Percentiles rank a stretch among this genome's conserved stretches.
Conservation (phyloP, 2,329 filamentous ascomycete genomes). For the Zelopaecilomyces penicillatus region DNA sequence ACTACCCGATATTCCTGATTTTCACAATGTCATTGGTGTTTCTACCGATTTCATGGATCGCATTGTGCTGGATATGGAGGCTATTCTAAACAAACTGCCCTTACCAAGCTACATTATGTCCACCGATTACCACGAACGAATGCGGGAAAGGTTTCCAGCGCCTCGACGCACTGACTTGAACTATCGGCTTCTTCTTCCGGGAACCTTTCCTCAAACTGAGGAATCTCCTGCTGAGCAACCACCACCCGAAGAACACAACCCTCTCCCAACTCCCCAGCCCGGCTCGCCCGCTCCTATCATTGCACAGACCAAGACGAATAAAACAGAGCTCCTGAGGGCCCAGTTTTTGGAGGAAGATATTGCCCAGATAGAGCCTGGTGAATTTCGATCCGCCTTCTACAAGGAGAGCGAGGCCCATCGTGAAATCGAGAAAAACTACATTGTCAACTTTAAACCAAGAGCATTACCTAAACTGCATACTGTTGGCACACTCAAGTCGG, state of each 20-base stretch:
- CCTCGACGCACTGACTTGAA: conserved; percentile 12
- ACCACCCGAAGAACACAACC: too few relatives aligned
- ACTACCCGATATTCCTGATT: conserved; percentile 13
- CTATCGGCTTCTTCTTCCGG: conserved; percentile 14
- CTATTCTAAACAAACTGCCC: conserved; percentile 18
- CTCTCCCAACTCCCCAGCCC: too few relatives aligned
- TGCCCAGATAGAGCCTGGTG: too few relatives aligned
- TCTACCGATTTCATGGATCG: conserved; percentile 17
- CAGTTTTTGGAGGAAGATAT: too few relatives aligned
- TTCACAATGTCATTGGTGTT: conserved; percentile 6
- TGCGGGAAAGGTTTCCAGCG: conserved; percentile 15
- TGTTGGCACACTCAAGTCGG: conserved; percentile 16
- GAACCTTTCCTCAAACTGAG: conserved; percentile 15
- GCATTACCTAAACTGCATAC: conserved; percentile 12
- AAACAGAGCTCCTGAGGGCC: too few relatives aligned
- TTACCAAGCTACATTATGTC: conserved; percentile 22
- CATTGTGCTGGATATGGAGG: conserved; percentile 22
- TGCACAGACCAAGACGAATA: too few relatives aligned
- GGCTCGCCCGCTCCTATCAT: too few relatives aligned
- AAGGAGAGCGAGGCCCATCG: too few relatives aligned
- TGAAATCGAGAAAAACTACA: too few relatives aligned
- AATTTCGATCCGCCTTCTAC: too few relatives aligned
- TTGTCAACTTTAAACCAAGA: too few relatives aligned
- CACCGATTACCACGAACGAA: conserved; percentile 14
- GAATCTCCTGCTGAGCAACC: too few relatives aligned